A percentile compares a stretch with the other conserved stretches of the same genome.
phyloP scores from a whole-genome alignment of 2,329 filamentous ascomycete genomes.

The Hypoxylon sp. region DNA sequence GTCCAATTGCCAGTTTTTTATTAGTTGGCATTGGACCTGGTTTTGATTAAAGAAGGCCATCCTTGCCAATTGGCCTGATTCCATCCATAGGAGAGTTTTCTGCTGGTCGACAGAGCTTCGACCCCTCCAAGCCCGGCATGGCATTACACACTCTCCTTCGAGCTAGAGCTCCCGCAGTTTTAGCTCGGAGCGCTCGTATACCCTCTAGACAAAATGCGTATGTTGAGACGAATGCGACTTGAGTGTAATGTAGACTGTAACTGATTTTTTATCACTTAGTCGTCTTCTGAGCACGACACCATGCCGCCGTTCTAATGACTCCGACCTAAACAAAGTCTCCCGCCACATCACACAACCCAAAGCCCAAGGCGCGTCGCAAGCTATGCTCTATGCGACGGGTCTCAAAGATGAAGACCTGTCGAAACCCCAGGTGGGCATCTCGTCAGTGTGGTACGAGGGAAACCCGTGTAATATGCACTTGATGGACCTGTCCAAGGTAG shows the following conservation, averaged over 20 bases:
- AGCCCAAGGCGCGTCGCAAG: constrained; percentile 97
- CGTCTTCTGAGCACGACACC: constrained; percentile 67
- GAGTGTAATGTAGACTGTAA: constrained; percentile 7
- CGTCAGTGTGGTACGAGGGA: constrained; percentile 97
- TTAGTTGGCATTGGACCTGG: constrained; percentile 9
- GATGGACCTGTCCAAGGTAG: constrained; percentile 85
- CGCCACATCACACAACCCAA: constrained; percentile 93
- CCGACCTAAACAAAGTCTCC: constrained; percentile 85
- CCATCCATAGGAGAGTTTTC: constrained; percentile 23
- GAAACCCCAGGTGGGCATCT: constrained; percentile 98
- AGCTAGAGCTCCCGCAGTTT: constrained; percentile 51
- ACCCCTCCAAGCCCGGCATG: constrained; percentile 45
- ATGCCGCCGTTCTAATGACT: constrained; percentile 64
- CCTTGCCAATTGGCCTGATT: constrained; percentile 35
- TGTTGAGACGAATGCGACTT: constrained; percentile 17
- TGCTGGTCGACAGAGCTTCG: constrained; percentile 30
- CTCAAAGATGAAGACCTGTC: constrained; percentile 88
- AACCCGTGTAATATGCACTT: constrained; percentile 99
- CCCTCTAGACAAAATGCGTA: constrained; percentile 52
- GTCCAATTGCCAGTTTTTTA: neutral
- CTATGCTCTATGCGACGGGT: constrained; percentile 98
- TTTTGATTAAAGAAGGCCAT: constrained; percentile 16
- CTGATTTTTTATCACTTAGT: constrained; percentile 53
- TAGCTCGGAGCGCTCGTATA: constrained; percentile 48
- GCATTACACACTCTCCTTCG: constrained; percentile 53